phyloP scores from a whole-genome alignment of 164 flowering plant species.

The Liriodendron chinense region DNA sequence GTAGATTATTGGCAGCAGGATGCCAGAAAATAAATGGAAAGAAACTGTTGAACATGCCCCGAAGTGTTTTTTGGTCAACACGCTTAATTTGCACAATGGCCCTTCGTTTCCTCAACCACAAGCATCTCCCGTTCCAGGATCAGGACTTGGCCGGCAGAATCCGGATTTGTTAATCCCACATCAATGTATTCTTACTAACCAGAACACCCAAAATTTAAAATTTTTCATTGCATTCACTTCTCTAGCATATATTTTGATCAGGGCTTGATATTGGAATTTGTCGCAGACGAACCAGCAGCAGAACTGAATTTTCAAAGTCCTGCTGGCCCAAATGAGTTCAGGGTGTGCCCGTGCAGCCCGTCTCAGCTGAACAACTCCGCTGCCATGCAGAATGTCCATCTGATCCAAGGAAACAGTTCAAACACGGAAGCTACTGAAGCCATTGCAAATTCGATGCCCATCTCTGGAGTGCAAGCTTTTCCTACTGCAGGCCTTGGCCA shows the following conservation, averaged over 20 bases:
- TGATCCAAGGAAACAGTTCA: not conserved
- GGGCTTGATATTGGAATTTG: not conserved
- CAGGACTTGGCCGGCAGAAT: not conserved
- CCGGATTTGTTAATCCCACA: not conserved
- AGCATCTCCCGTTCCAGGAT: not conserved
- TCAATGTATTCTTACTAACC: not conserved
- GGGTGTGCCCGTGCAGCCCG: too few species aligned
- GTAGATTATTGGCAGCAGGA: not conserved
- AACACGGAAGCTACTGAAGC: not conserved
- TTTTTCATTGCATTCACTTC: not conserved
- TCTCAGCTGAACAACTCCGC: not conserved
- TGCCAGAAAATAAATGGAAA: not conserved
- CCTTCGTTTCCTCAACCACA: not conserved
- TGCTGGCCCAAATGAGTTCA: not conserved
- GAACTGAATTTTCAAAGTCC: not conserved
- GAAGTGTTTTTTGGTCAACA: not conserved
- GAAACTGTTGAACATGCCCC: not conserved
- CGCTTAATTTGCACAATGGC: not conserved
- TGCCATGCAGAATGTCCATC: not conserved
- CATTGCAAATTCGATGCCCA: too few species aligned
- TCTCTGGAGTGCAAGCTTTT: too few species aligned
- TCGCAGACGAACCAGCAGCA: not conserved
- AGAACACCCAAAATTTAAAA: not conserved
- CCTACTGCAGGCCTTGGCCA: too few species aligned
- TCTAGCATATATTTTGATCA: not conserved